A percentile compares a stretch with the other conserved stretches of the same genome.
These are phyloP conservation scores for Teratosphaeria destructans DNA, from an alignment of 2,329 filamentous ascomycete species.

Conservation along the genomic window DNA sequence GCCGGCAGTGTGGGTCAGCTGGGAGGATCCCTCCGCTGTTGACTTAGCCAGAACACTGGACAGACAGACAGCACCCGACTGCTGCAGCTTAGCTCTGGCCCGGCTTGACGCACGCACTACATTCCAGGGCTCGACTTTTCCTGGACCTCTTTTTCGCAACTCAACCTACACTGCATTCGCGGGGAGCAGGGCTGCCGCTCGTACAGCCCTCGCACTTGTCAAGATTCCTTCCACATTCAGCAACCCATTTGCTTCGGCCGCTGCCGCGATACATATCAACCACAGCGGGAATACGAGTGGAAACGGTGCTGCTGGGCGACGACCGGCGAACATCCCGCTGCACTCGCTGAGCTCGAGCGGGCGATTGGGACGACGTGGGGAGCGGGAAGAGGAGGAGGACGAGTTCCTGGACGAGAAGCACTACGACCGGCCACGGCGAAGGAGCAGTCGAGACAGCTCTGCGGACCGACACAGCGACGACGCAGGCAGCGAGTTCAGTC, in stretches of 20 bases:
- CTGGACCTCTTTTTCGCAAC: not conserved
- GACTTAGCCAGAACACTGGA: not conserved
- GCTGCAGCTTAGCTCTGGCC: not conserved
- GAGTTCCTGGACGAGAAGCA: conserved; percentile 34
- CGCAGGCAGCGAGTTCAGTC: conserved; percentile 57
- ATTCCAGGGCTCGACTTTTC: not conserved
- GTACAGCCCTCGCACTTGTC: conserved; percentile 47
- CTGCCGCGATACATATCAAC: conserved; percentile 24
- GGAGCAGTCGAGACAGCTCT: conserved; percentile 11
- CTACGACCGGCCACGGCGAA: conserved; percentile 37
- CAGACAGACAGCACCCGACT: not conserved
- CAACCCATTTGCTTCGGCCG: conserved; percentile 32
- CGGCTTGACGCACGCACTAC: not conserved
- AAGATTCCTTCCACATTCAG: conserved; percentile 62
- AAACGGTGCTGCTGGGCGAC: not conserved
- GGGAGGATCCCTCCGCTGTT: not conserved
- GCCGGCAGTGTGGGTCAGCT: not conserved
- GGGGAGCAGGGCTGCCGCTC: conserved; percentile 1
- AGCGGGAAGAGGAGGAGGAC: conserved; percentile 21
- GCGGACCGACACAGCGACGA: conserved; percentile 11
- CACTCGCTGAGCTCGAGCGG: conserved; percentile 51
- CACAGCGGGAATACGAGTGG: conserved; percentile 36
- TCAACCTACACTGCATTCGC: not conserved
- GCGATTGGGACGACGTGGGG: conserved; percentile 28
- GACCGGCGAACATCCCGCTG: conserved; percentile 77